Percentiles rank a stretch among this genome's conserved stretches.
Evolutionary conservation across 23 red algal genomes (phyloP).

Genomic region (Gracilaria gracilis): DNA sequence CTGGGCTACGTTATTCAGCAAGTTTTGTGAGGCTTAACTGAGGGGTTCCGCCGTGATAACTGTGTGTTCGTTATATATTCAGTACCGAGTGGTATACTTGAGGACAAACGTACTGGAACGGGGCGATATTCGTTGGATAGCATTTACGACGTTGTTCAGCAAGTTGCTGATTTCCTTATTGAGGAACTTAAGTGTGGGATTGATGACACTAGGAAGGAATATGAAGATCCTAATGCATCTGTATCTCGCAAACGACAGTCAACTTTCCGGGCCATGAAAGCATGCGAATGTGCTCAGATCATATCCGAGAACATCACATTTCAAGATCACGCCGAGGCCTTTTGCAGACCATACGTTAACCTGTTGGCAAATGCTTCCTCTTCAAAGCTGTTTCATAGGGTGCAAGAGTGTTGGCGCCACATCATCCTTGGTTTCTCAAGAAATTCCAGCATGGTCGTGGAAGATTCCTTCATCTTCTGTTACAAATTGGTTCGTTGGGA

Average conservation of each 20-base stretch:
- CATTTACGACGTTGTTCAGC: constrained; percentile 9
- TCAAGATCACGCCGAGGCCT: constrained; percentile 8
- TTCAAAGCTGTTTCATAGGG: constrained; percentile 43
- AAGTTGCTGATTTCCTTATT: constrained; percentile 44
- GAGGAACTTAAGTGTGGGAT: constrained; percentile 60
- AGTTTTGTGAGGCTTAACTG: constrained; percentile 41
- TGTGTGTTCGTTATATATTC: constrained; percentile 63
- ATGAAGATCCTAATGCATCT: constrained; percentile 70
- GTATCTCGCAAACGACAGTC: constrained; percentile 44
- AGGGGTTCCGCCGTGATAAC: constrained; percentile 62
- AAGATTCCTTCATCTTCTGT: constrained; percentile 46
- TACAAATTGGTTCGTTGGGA: constrained; percentile 34
- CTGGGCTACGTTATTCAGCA: constrained; percentile 66
- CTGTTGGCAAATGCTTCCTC: constrained; percentile 33
- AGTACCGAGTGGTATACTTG: constrained; percentile 48
- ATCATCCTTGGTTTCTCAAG: constrained; percentile 48
- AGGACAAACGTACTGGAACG: background rate
- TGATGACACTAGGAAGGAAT: constrained; percentile 35
- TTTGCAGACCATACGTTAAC: constrained; percentile 38
- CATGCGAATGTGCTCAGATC: constrained; percentile 50
- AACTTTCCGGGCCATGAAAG: constrained; percentile 49
- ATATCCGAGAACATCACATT: constrained; percentile 38
- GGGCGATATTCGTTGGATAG: constrained; percentile 34
- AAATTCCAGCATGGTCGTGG: constrained; percentile 31
- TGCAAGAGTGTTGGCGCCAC: constrained; percentile 50